Evolutionary conservation across 2,329 filamentous ascomycete species (phyloP).

Genomic region (Dothistroma pini): DNA sequence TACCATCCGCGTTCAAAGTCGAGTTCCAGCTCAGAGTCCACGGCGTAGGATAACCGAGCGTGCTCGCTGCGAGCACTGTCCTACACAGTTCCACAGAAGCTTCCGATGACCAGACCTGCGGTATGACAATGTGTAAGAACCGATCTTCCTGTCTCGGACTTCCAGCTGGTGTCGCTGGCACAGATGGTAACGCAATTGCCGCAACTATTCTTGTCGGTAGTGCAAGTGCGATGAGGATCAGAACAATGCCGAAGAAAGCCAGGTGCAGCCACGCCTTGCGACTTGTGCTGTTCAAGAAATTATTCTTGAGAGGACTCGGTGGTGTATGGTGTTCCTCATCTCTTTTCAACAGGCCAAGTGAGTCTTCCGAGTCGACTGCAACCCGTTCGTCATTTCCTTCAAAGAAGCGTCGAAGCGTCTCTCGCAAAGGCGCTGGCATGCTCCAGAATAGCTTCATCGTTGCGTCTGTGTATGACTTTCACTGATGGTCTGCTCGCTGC

Average conservation of each 20-base stretch:
- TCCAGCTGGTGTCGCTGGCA: background rate
- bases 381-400: background rate
- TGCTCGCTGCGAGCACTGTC: constrained; percentile 12
- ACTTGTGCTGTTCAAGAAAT: background rate
- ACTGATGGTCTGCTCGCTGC: background rate
- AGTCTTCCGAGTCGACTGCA: background rate
- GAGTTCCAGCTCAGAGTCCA: constrained; percentile 12
- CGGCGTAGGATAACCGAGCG: constrained; percentile 14
- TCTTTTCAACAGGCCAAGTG: background rate
- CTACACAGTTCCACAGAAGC: constrained; percentile 14
- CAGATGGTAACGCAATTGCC: background rate
- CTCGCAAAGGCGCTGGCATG: constrained; percentile 1
- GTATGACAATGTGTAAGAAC: constrained; percentile 12
- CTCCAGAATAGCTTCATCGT: constrained; percentile 4
- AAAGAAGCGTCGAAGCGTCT: background rate
- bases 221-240: background rate
- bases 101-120: background rate
- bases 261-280: background rate
- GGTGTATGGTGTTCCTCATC: background rate
- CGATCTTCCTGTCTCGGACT: background rate
- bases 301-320: background rate
- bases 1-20: background rate
- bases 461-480: background rate
- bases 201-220: background rate
- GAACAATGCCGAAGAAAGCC: background rate